Base-by-base conservation (phyloP, 2,329 filamentous ascomycete species). In the Fusarium circinatum region DNA sequence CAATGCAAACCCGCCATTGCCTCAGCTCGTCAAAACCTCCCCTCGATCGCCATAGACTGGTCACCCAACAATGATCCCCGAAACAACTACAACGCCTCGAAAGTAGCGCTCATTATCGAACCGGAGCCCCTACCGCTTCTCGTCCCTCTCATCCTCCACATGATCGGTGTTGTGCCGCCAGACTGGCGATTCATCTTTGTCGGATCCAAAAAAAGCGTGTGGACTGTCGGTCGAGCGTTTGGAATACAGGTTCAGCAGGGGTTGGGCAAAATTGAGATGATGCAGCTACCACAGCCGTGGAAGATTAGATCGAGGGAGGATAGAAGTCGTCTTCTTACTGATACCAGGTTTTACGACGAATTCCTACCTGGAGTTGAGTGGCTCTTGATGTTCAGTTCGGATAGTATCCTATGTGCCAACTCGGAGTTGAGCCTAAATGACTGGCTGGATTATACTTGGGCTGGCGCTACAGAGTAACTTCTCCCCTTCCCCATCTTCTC, bases 401-500 rank as follows among this genome's bases (percentile, higher is more conserved):
- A 52, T 4, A 52, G 48, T 0, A 52, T 52, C 0, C 1, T 52
- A 2, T 52, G 48, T 6, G 30, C 48, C 12, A 52, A 52, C n/a
- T 24, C 48, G 3, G 30, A 52, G 22, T 2, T 24, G 15, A 36
- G 48, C 8, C 1, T 52, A 3, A 52, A 52, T 8, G 48, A 52
- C n/a, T 52, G 48, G 48, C 1, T 52, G 0, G 12, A 34, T 11
- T 52, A 24, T 2, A 36, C 30, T 20, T 52, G 48, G 48, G 48
- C 30, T 5, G 48, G 48, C 4, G n/a, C 48, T 20, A 6, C 48
- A 5, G 17, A 34, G 48, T 51, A 51, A 34, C 5, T 0, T 14
- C 6, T 3, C 11, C 20, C 5, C 5, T 24, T 8, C 5, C 7
- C 3, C 2, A 10, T 13, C 1, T 1, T 9, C 10, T 18, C 3